Base-by-base conservation (phyloP, 192 early-diverging fungal genomes). In the Entomortierella lignicola region DNA sequence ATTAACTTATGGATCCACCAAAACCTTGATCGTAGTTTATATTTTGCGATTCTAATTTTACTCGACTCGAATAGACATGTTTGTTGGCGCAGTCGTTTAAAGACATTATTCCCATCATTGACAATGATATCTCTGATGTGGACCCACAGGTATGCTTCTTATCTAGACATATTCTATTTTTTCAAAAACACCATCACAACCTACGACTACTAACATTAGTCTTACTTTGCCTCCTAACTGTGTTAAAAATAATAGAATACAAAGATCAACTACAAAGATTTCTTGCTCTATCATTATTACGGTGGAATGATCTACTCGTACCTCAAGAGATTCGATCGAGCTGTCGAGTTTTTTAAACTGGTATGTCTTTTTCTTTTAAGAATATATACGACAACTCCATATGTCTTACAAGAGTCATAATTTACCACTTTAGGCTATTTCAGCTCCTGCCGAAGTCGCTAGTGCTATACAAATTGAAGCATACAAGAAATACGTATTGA, bases 231-330 rank as follows among this genome's bases (percentile, higher is more conserved):
- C 58, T 51, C 37, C 15, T 2, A 4, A 39, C 0, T 11, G 13
- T 30, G 3, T 56, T 70, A 48, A 21, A n/a, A 18, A n/a, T 15
- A 18, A 56, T 8, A 90, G 72, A 72, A 57, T 13, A 84, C 72
- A 29, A 63, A 64, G n/a, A 75, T 84, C 54, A 66, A 59, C 21
- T 84, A 84, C 63, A 71, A 52, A 42, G 82, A 89, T 61, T 91
- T 89, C 80, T 71, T 94, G 15, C 80, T 91, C 26, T 93, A 94
- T 83, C 83, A 92, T 59, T 96, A 95, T 75, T 94, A 96, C 70
- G 92, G 89, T 55, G 91, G 87, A 18, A 87, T 94, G 77, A 60
- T 93, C n/a, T 91, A 87, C 62, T 85, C 89, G 26, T 89, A 85
- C 21, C 83, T 89, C 65, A 93, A 93, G 60, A 66, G 84, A 4